Base-by-base conservation (phyloP, 2,329 filamentous ascomycete species). In the Rhexocercosporidium sp. region DNA sequence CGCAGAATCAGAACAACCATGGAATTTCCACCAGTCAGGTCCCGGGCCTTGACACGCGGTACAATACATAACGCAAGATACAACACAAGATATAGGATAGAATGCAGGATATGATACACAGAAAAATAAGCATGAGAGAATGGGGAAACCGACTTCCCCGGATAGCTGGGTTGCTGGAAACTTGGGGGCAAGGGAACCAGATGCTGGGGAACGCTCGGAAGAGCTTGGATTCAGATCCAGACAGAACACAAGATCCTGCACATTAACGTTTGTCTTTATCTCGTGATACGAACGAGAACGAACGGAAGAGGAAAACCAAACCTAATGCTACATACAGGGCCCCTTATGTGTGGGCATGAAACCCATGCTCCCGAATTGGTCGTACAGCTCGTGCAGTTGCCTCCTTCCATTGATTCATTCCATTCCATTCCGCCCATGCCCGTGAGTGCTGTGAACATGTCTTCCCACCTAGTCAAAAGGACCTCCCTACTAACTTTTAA, bases 311-410 rank as follows among this genome's bases (percentile, higher is more conserved):
- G 8, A 62, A 62, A 31, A 22, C 16, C 20, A 65, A 64, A 70
- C 69, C 69, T 70, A 72, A 73, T 74, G 66, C 64, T 75, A 75
- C 72, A 75, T 71, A 69, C 66, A 71, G 39, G 47, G 61, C 67
- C 70, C 66, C 61, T 65, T 65, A 65, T 70, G 66, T 66, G 67
- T 68, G 67, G 65, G 63, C 69, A 68, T 74, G 70, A 68, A 57
- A 65, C 66, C 71, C 70, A 71, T 70, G 72, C 72, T 65, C 12
- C 31, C 60, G 66, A 70, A 65, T 65, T 74, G 65, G 70, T 75
- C 67, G 71, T 75, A 76, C 74, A 72, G 69, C 71, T 70, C 67
- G 69, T 70, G 66, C 65, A 67, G 59, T 65, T 54, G 65, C 59
- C 59, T 57, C 34, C 49, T 34, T 57, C 70, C 69, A 44, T 62